Base-by-base conservation (phyloP, 2,329 filamentous ascomycete genomes). In the Dactylellina parvicollis region DNA sequence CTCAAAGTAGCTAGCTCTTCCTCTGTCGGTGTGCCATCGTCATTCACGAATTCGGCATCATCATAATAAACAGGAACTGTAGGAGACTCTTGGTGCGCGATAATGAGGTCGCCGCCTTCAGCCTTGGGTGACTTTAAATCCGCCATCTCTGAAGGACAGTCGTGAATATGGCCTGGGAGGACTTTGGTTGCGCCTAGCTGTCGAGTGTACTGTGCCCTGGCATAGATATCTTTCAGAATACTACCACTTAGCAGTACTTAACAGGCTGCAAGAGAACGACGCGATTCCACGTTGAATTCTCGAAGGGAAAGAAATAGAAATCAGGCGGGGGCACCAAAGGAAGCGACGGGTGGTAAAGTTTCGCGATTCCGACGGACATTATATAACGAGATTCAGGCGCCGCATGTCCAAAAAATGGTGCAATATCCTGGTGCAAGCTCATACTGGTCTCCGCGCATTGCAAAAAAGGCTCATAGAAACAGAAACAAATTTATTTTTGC, bases 1-100 rank as follows among this genome's bases (percentile, higher is more conserved):
- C 83, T 83, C 52, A 87, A 79, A 3, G 81, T 82, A 20, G 76
- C 78, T 79, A 81, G 83, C 78, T 87, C 86, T 24, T 83, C 80
- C 1, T 84, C 82, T 20, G 80, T 86, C 50, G 85, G 85, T n/a
- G 69, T 66, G 24, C 54, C 60, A 22, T 73, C 69, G 4, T 66
- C 69, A 22, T 66, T 65, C 28, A 73, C 69, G 34, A 73, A 73
- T 18, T 73, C 60, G 10, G 47, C 55, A 18, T 73, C 69, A 32
- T 73, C 69, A 26, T 73, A 66, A 16, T 73, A 73, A 18, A 73
- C 60, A 10, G 69, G 69, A 28, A 66, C 69, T 3, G 54, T 54
- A 10, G 69, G 69, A 10, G 60, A 44, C 42, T 65, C 60, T 40
- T 73, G 69, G 1, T 73, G 60, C 22, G 54, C 14, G 40, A 73